Evolutionary conservation across 2,329 filamentous ascomycete species (phyloP), one percentile per base, ranked within the genome.

Genomic region (Teratosphaeria nubilosa): DNA sequence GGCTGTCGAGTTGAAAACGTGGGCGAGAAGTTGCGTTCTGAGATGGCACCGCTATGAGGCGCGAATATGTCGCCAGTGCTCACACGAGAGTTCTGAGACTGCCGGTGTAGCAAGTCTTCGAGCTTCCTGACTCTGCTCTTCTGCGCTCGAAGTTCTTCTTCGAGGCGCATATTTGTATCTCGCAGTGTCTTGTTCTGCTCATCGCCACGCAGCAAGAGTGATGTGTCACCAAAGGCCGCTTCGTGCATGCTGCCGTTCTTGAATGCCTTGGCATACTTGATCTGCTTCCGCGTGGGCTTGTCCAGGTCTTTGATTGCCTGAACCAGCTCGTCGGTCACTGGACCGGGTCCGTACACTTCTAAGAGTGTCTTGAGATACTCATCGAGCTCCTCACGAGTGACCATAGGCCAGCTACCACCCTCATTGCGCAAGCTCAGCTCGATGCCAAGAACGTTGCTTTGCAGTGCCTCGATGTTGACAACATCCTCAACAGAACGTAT

Each of bases 241-340:
- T 97, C 94, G 67, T 96, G 91, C 41, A 97, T 82, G 69, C 94
- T 97, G 16, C 94, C 94, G 69, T 95, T 94, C 70, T 96, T 96
- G 78, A 99, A 97, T 5, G 90, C 91, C 71, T 92, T 95, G 6
- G 94, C 83, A 58, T 90, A 84, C 72, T 90, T 91, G 60, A 86
- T 83, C 69, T 95, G 91, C 70, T 94, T 90, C 66, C 87, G 90
- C 0, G 90, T 94, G 2, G 92, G 91, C 58, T 82, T 84, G 69
- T 86, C 86, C 14, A 97, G 79, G 56, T 95, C 91, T 60, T 86
- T 85, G 60, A 95, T 81, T 20, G 91, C 82, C 68, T 90, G 88
- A 3, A 80, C 77, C 34, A 97, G 79, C 55, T 95, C 89, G 11
- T 85, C 80, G 1, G 90, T 77, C 59, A 91, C 77, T 1, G 78